Evolutionary conservation across 345 rosid genomes (phyloP).

Genomic region (Reutealis trisperma): DNA sequence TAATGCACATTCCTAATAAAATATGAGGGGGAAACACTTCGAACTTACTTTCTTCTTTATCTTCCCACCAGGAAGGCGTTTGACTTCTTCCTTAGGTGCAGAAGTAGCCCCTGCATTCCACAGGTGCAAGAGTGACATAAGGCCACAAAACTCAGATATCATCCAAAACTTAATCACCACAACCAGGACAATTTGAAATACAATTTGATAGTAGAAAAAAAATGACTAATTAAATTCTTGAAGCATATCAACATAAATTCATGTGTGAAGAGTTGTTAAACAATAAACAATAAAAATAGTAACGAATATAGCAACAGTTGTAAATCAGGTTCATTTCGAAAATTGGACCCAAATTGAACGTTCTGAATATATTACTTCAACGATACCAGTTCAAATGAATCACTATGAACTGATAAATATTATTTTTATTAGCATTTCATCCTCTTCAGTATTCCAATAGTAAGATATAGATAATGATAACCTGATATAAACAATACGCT

Average conservation of each 20-base stretch:
- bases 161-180: not conserved
- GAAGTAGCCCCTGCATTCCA: slow-evolving; percentile 39
- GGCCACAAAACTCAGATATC: not conserved
- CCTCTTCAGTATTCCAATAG: not conserved
- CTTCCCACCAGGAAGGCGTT: slow-evolving; percentile 94
- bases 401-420: not conserved
- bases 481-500: too few species aligned
- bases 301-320: not conserved
- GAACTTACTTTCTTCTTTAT: slow-evolving; percentile 79
- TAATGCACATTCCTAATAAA: not conserved
- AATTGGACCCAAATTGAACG: not conserved
- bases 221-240: not conserved
- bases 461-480: not conserved
- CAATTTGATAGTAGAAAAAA: not conserved
- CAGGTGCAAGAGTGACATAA: not conserved
- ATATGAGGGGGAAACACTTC: not conserved
- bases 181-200: not conserved
- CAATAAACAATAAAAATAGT: not conserved
- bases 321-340: not conserved
- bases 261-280: too few species aligned
- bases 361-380: not conserved
- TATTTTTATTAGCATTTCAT: not conserved
- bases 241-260: not conserved
- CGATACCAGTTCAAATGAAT: not conserved
- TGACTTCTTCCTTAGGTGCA: slow-evolving; percentile 72